Conservation (phyloP, 768 basidiomycete genomes). For the Boletales sp. region DNA sequence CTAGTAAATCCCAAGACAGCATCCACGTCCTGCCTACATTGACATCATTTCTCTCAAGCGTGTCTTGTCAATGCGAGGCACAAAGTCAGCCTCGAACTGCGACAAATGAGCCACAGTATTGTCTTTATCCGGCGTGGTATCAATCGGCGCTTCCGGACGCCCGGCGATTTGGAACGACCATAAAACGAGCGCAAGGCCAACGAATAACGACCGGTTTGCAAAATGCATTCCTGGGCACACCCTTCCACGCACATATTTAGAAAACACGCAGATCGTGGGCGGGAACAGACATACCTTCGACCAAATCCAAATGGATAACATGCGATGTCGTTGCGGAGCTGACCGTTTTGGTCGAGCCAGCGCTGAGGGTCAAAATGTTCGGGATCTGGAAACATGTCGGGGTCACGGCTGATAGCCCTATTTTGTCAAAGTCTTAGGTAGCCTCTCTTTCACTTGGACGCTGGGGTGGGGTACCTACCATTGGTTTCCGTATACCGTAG, state of each 20-base stretch:
- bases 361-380: constrained; percentile 55
- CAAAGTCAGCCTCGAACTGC: constrained; percentile 54
- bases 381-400: constrained; percentile 51
- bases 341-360: constrained; percentile 45
- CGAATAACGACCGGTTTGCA: constrained; percentile 47
- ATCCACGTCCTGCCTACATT: not conserved
- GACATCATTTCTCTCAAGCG: constrained; percentile 16
- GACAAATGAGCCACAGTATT: constrained; percentile 53
- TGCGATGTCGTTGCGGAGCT: constrained; percentile 43
- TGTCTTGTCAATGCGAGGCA: constrained; percentile 35
- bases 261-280: not conserved
- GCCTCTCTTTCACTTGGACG: too few species aligned
- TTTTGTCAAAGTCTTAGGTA: not conserved
- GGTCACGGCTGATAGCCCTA: constrained; percentile 55
- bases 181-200: constrained; percentile 55
- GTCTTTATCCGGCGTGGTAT: constrained; percentile 50
- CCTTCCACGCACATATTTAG: constrained; percentile 21
- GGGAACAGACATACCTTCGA: constrained; percentile 23
- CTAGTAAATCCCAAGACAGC: not conserved
- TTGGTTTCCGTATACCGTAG: constrained; percentile 15
- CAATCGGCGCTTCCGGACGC: constrained; percentile 48
- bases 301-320: constrained; percentile 55
- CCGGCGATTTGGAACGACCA: constrained; percentile 58
- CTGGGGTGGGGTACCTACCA: constrained; percentile 11
- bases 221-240: constrained; percentile 64